Base-by-base conservation (phyloP, 1,284 basidiomycete species). In the Ustilago xerochloae region DNA sequence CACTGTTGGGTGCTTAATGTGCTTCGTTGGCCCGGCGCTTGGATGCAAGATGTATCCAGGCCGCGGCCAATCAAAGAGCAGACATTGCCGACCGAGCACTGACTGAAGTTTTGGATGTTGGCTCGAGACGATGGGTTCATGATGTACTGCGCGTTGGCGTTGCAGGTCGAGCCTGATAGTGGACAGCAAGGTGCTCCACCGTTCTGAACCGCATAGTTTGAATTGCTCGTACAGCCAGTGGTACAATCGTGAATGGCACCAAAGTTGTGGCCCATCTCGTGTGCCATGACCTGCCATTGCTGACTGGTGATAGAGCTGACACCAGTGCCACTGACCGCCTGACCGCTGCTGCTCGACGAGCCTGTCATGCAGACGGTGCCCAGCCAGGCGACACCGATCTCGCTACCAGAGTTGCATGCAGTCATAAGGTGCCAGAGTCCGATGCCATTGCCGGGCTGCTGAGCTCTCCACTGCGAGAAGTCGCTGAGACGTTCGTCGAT, bases 351-450 rank as follows among this genome's bases (percentile, higher is more conserved):
- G 3, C 87, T 87, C 16, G 86, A 85, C 3, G 90, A 84, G 0
- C 83, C 85, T 6, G 75, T 75, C 68, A 72, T 75, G 58, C 81
- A 83, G 8, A 83, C 56, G 22, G 80, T 81, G 20, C 80, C 80
- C 10, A 81, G 61, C 93, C 93, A 96, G 4, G 93, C 93, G 57
- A 95, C 93, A 33, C 93, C 93, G 53, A 94, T 92, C 86, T 94
- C 93, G 66, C 89, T 88, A 38, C 91, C 92, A 6, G 91, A 91
- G 15, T 91, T 89, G 84, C 93, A 93, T 18, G 91, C 91, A 70
- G 91, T 93, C 90, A 95, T 91, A 13, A 97, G 86, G 86, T 95
- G 93, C 92, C 93, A 95, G 26, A 97, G 87, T 1, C 93, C 94
- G 16, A 89, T 89, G 33, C 89, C 88, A 81, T 93, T 92, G 36